A percentile compares a stretch with the other conserved stretches of the same genome.
phyloP scores from a whole-genome alignment of 2,329 filamentous ascomycete species.

The Metarhizium brunneum region DNA sequence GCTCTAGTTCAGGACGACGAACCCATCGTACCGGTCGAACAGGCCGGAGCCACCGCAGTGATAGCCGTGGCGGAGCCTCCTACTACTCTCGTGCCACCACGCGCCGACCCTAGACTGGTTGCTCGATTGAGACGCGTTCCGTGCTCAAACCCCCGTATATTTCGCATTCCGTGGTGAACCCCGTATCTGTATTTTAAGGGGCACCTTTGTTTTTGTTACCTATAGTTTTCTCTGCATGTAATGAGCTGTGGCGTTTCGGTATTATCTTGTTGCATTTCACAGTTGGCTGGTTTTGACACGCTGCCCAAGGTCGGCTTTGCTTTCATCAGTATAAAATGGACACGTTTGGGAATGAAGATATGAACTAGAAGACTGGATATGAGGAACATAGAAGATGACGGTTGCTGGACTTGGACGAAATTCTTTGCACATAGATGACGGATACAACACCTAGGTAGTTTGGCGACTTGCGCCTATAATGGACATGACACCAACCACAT shows the following conservation, averaged over 20 bases:
- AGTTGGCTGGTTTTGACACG: neutral
- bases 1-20: slow-evolving; percentile 14
- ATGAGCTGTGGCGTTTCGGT: neutral
- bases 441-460: neutral
- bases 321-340: neutral
- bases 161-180: neutral
- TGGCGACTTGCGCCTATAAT: neutral
- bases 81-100: slow-evolving; percentile 5
- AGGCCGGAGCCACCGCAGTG: neutral
- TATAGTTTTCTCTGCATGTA: neutral
- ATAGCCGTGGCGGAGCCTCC: slow-evolving; percentile 3
- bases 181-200: neutral
- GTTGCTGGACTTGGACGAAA: neutral
- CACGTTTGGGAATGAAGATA: neutral
- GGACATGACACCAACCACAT: neutral
- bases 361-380: neutral
- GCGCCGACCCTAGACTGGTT: slow-evolving; percentile 3
- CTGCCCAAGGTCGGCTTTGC: neutral
- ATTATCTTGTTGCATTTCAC: neutral
- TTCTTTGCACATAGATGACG: neutral
- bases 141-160: neutral
- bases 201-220: neutral
- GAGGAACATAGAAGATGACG: neutral
- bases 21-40: slow-evolving; percentile 7
- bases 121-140: neutral